phyloP scores from a whole-genome alignment of 768 basidiomycete species.

The Tricholoma sp. region DNA sequence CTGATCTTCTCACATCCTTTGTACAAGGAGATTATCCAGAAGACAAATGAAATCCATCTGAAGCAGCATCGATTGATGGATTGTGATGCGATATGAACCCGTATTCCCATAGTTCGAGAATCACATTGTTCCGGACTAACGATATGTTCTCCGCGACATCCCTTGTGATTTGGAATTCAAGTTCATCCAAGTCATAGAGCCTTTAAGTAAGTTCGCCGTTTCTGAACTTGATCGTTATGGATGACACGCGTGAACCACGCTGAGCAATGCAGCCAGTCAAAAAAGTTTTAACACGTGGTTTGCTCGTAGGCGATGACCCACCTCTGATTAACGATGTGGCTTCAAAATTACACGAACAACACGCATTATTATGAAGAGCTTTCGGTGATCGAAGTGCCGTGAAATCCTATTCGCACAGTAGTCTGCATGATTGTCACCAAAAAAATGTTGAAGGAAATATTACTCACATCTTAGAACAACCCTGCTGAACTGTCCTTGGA shows the following conservation, averaged over 20 bases:
- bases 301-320: background rate
- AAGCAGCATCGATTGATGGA: background rate
- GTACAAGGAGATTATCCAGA: background rate
- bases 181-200: background rate
- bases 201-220: background rate
- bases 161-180: background rate
- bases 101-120: background rate
- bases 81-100: background rate
- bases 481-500: background rate
- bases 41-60: background rate
- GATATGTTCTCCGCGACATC: background rate
- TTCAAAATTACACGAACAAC: background rate
- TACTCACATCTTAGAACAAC: background rate
- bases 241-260: background rate
- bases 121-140: background rate
- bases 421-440: background rate
- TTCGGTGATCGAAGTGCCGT: background rate
- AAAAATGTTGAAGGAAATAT: background rate
- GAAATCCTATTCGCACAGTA: background rate
- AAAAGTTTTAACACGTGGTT: background rate
- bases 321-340: background rate
- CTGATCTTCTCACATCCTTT: background rate
- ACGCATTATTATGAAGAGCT: background rate
- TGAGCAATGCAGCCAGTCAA: background rate
- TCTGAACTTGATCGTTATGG: background rate